Conservation (phyloP, 2,329 filamentous ascomycete genomes). For the Trichoderma harzianum region DNA sequence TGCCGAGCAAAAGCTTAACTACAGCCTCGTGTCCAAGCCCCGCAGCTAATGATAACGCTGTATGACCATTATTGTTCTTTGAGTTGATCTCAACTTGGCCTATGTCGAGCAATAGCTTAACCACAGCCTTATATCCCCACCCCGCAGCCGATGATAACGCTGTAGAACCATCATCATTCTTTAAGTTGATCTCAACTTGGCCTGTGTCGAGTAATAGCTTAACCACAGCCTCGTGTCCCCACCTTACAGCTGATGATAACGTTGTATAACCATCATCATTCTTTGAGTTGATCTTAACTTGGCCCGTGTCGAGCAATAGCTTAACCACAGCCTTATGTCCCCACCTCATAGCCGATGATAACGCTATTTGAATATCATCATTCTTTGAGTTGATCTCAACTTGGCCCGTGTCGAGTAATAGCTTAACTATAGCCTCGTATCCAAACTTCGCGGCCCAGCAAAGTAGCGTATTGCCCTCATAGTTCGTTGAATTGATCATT, state of each 20-base stretch:
- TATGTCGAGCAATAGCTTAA: not conserved
- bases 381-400: not conserved
- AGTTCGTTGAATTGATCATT: too few species aligned
- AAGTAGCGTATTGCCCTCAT: too few species aligned
- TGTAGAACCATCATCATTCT: too few species aligned
- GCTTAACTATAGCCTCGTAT: too few species aligned
- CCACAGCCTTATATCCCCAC: too few species aligned
- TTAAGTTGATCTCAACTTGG: too few species aligned
- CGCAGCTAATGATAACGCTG: not conserved
- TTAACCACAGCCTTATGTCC: not conserved
- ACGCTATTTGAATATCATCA: fast-evolving
- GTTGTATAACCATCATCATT: not conserved
- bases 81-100: not conserved
- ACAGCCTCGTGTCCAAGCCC: not conserved
- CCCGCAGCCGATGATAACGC: too few species aligned
- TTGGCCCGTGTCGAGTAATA: too few species aligned
- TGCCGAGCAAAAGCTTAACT: not conserved
- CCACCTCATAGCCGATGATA: not conserved
- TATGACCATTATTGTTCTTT: too few species aligned
- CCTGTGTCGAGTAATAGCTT: too few species aligned
- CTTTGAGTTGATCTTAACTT: not conserved
- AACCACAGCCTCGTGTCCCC: not conserved
- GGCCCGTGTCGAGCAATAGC: not conserved
- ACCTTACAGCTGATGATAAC: not conserved
- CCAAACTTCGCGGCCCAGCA: too few species aligned